phyloP scores from a whole-genome alignment of 192 early-diverging fungal species.

The Podila epigama region DNA sequence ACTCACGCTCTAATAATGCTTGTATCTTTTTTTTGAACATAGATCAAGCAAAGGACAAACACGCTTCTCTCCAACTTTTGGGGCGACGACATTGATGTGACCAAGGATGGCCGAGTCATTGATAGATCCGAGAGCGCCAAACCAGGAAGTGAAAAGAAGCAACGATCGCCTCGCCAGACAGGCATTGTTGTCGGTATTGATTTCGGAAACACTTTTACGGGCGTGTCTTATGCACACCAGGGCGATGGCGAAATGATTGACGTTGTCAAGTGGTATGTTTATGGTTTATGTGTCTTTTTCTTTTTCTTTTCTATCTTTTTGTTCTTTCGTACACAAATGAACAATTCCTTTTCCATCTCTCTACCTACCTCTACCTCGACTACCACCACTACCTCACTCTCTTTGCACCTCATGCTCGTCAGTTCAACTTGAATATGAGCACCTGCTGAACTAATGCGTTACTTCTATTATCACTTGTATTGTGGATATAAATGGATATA shows the following conservation, averaged over 20 bases:
- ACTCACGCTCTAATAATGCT: background rate
- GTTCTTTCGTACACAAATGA: too few relatives aligned
- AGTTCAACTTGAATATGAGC: too few relatives aligned
- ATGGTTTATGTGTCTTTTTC: background rate
- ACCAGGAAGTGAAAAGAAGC: conserved; percentile 2
- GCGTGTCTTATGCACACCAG: conserved; percentile 26
- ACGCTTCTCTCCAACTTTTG: conserved; percentile 19
- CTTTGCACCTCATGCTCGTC: too few relatives aligned
- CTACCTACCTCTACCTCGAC: too few relatives aligned
- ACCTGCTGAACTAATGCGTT: too few relatives aligned
- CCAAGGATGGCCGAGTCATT: conserved; percentile 22
- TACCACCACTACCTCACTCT: too few relatives aligned
- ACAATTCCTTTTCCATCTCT: too few relatives aligned
- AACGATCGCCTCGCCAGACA: conserved; percentile 9
- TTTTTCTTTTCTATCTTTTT: background rate
- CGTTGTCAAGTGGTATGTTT: conserved; percentile 21
- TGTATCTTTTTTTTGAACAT: background rate
- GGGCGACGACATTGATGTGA: conserved; percentile 18
- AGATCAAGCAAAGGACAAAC: conserved; percentile 25
- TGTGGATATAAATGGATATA: background rate
- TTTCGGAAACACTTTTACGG: conserved; percentile 22
- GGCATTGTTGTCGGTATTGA: conserved; percentile 24
- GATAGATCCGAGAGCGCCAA: conserved; percentile 13
- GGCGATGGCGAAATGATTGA: conserved; percentile 25
- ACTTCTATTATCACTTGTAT: background rate